Evolutionary conservation across 345 rosid genomes (phyloP), one percentile per base, ranked within the genome.

Genomic region (Moricandia arvensis): DNA sequence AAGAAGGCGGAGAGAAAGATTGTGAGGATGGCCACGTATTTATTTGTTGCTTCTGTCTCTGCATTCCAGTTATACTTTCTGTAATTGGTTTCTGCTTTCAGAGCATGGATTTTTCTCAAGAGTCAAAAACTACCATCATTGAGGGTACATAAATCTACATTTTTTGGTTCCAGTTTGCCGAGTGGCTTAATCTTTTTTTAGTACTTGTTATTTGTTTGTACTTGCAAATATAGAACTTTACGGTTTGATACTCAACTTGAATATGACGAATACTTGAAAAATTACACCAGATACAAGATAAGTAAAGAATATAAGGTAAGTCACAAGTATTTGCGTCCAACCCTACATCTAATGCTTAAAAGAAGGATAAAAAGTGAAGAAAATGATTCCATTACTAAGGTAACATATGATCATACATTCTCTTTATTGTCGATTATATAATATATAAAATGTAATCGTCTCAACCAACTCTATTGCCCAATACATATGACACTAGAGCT

Each of bases 71-170:
- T 33, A 65, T 41, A 5, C 6, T 43, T 21, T 33, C 15, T 62
- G 45, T 53, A 63, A 62, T 4, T 18, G 24, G 64, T 63, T 24
- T 27, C 71, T 73, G 11, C 76, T 79, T 80, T 73, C 87, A 93
- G 97, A 86, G 84, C 98, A 66, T 93, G 97, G 98, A 88, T 97
- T 34, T 91, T 93, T 65, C 85, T 91, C 81, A 93, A 90, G 83
- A 91, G 96, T 30, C 96, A 91, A 80, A 87, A n/a, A 86, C 27
- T 93, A 91, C 75, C 97, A 91, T 75, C 98, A 87, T 54, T 91
- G 58, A 70, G 65, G 53, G 65, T 63, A 60, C 10, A 24, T 47
- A 15, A n/a, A 34, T 51, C 62, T 24, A 58, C 66, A 9, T 30
- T n/a, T 27, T 34, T 49, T 59, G 51, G 24, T 21, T 21, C 24